Base-by-base conservation (phyloP, 148 eudicot genomes). In the Silene conica region DNA sequence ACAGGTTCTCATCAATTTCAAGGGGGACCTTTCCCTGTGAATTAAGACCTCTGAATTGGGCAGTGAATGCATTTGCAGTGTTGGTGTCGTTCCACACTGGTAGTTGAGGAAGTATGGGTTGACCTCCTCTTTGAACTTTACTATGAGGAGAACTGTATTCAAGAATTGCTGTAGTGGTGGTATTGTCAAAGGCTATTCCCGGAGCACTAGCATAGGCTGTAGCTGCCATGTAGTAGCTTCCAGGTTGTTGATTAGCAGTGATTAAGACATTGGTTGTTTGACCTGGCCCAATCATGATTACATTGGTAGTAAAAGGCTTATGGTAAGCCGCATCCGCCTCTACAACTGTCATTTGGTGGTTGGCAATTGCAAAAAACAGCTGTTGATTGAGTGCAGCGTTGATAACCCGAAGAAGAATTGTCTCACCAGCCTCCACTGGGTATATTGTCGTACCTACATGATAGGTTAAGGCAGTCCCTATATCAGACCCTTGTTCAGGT, bases 341-440 rank as follows among this genome's bases (percentile, higher is more conserved):
- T 14, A 94, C 95, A 1, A 94, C 91, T 5, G 89, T 94, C 76
- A 91, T 87, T 78, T 63, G 70, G 84, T 94, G 97, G 84, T 89
- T 89, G 74, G 90, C 95, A 28, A 94, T 82, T 0, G 92, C 45
- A 71, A 91, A 94, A 79, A 91, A 94, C 77, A 90, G 91, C 46
- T 94, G 91, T 82, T 91, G 95, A 85, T 91, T 91, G 80, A 94
- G 91, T 87, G 97, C 98, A 80, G 97, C 92, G 59, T 91, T 94
- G 90, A 94, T 89, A 77, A 94, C 75, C 72, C 98, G 76, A n/a
- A 94, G 93, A 46, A 94, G 90, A 71, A 91, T 75, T 31, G 85
- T 88, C 67, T 94, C 89, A 7, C 90, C 89, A 1, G 89, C 72
- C 57, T 59, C 28, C 26, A 89, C 90, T 0, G 73, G 59, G 73